A percentile compares a stretch with the other conserved stretches of the same genome.
phyloP scores from a whole-genome alignment of 495 filamentous ascomycete genomes.

The Chlorociboria aeruginascens region DNA sequence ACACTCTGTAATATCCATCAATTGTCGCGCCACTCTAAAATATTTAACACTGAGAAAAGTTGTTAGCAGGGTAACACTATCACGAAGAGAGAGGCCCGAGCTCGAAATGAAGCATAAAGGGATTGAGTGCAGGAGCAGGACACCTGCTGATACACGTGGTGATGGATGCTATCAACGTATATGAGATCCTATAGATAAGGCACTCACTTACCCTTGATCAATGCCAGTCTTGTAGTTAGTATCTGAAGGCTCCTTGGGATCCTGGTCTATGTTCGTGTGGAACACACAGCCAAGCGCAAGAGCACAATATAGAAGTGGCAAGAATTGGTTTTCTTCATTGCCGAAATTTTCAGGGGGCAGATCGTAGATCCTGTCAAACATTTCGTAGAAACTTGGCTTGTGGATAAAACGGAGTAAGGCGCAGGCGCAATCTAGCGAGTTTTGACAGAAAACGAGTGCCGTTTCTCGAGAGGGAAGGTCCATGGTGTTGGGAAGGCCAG shows the following conservation, averaged over 20 bases:
- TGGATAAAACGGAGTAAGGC: slow-evolving; percentile 81
- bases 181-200: background rate
- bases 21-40: slow-evolving; percentile 59
- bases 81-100: no score
- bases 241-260: slow-evolving; percentile 28
- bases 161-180: background rate
- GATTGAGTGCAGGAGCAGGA: background rate
- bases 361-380: slow-evolving; percentile 71
- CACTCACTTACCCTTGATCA: slow-evolving; percentile 60
- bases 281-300: slow-evolving; percentile 86
- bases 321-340: slow-evolving; percentile 65
- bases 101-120: background rate
- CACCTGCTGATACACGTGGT: background rate
- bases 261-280: slow-evolving; percentile 25
- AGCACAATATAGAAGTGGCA: slow-evolving; percentile 73
- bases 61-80: background rate
- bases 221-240: slow-evolving; percentile 55
- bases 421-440: slow-evolving; percentile 73
- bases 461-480: slow-evolving; percentile 60
- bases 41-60: slow-evolving; percentile 58
- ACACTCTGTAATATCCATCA: slow-evolving; percentile 85
- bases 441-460: slow-evolving; percentile 58
- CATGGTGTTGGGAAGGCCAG: slow-evolving; percentile 38
- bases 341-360: slow-evolving; percentile 53
- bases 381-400: slow-evolving; percentile 68